phyloP scores from a whole-genome alignment of 129 eudicot genomes.

The Sambucus nigra region DNA sequence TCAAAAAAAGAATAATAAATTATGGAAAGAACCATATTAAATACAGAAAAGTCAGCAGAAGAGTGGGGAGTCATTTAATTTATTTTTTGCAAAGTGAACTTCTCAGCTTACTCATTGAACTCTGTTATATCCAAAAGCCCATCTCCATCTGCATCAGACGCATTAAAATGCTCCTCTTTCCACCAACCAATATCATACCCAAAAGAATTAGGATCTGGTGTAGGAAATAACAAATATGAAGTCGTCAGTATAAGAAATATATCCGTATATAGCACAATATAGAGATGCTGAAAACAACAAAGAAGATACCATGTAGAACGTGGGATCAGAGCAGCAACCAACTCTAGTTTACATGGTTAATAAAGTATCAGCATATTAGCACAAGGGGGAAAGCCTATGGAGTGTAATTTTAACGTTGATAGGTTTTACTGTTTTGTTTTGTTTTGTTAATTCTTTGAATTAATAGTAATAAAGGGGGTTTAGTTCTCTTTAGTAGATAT shows the following conservation, averaged over 20 bases:
- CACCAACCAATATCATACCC: slow-evolving; percentile 97
- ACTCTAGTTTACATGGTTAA: too few species aligned
- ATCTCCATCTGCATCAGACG: slow-evolving; percentile 77
- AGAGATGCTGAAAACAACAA: too few species aligned
- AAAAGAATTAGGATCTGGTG: slow-evolving; percentile 49
- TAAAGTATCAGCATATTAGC: too few species aligned
- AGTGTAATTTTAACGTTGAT: too few species aligned
- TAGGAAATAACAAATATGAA: slow-evolving; percentile 10
- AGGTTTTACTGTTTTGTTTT: too few species aligned
- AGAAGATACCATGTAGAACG: too few species aligned
- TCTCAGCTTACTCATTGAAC: slow-evolving; percentile 67
- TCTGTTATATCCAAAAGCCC: slow-evolving; percentile 67
- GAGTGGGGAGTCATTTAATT: neutral
- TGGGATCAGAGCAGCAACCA: too few species aligned
- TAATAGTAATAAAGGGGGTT: too few species aligned
- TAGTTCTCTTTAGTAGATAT: too few species aligned
- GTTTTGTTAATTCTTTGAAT: too few species aligned
- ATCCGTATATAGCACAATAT: slow-evolving; percentile 3
- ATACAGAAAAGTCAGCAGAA: neutral
- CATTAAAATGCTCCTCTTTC: slow-evolving; percentile 91
- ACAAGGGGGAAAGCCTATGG: too few species aligned
- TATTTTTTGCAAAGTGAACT: slow-evolving; percentile 9
- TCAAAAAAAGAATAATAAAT: slow-evolving; percentile 4
- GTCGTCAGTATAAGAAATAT: slow-evolving; percentile 5
- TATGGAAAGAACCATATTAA: slow-evolving; percentile 4